Evolutionary conservation across 176 grass and related monocot genomes (phyloP), one percentile per base, ranked within the genome.

Genomic region (Juncus inflexus): DNA sequence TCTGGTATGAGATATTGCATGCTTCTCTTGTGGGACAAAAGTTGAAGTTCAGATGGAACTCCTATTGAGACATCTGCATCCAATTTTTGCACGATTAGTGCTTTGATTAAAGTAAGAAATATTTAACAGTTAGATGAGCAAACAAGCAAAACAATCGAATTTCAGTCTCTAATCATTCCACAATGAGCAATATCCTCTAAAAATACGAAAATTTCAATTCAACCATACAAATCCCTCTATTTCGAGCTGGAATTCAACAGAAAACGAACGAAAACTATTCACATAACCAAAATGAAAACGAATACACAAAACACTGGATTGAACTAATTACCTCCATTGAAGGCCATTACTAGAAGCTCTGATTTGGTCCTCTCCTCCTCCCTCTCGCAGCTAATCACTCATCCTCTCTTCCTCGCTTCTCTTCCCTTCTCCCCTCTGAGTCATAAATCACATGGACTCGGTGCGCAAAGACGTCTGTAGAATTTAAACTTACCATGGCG

Each of bases 1-100:
- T 97, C 87, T 68, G 82, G 83, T 81, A 80, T 56, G 69, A 97
- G 61, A 9, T 85, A 91, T 77, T 82, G 61, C 72, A 81, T 70
- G 39, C 73, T 89, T 77, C 56, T 78, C 28, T 83, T 64, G 71
- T 58, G 77, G 77, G 83, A 81, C 41, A 91, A 81, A 58, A 69
- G 64, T 41, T 73, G 70, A 42, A 81, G 74, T 64, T 97, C 84
- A 49, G 68, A 76, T 58, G 64, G 51, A 78, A 83, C 63, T 65
- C 82, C 81, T 43, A 86, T 38, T 6, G 84, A 89, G 8, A 97
- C 52, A 75, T 89, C 92, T 97, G 85, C 79, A 1, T 19, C 63
- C 16, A 42, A 66, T 63, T 53, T 60, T 74, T 74, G 12, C 67
- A 71, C 55, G 52, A 36, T 71, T 9, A 59, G 38, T 45, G 19